phyloP scores from a whole-genome alignment of 192 early-diverging fungal species.

The Mortierella claussenii region DNA sequence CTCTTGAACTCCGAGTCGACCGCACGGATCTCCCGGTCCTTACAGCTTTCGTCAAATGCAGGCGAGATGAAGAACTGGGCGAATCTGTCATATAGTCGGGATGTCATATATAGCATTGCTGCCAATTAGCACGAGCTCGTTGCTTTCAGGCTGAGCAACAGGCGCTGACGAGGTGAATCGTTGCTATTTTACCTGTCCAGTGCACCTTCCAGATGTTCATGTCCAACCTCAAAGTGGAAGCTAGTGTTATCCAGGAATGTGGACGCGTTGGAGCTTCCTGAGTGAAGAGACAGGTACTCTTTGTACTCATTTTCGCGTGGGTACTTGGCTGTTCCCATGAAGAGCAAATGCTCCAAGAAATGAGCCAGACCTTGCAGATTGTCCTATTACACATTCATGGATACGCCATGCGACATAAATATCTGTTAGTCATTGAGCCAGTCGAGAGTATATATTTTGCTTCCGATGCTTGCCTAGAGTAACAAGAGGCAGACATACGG shows the following conservation, averaged over 20 bases:
- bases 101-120: neutral
- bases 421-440: no score
- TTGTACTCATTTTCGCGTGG: constrained; percentile 73
- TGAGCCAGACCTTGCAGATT: constrained; percentile 73
- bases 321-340: constrained; percentile 75
- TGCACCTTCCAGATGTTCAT: constrained; percentile 59
- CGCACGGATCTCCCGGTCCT: constrained; percentile 89
- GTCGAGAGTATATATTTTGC: neutral
- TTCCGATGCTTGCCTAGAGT: neutral
- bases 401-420: neutral
- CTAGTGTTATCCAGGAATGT: constrained; percentile 60
- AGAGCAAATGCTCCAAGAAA: constrained; percentile 76
- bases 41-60: constrained; percentile 82
- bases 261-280: constrained; percentile 63
- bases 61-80: constrained; percentile 92
- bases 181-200: constrained; percentile 68
- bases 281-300: constrained; percentile 58
- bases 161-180: no score
- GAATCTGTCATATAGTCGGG: constrained; percentile 49
- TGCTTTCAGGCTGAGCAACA: no score
- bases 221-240: constrained; percentile 66
- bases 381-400: no score
- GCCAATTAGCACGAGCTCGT: neutral
- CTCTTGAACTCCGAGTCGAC: constrained; percentile 97
- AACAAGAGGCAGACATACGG: constrained; percentile 29